Base-by-base conservation (phyloP, 2,329 filamentous ascomycete species). In the Byssothecium circinans region DNA sequence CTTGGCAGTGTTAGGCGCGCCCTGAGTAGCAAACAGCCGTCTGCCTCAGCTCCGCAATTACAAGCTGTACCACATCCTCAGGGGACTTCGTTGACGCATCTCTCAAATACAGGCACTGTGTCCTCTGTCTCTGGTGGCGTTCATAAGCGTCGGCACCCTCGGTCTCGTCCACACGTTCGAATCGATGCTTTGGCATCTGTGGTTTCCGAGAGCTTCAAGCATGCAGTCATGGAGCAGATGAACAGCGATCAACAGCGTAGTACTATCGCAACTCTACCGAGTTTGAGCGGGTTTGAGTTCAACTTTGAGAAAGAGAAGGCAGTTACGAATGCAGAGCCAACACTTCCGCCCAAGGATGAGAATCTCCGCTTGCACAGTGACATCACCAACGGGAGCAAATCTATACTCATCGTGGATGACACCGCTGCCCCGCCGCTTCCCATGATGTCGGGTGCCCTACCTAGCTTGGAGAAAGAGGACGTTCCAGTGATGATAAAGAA, bases 1-100 rank as follows among this genome's bases (percentile, higher is more conserved):
- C 80, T 99, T 41, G 88, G 91, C 6, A 92, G 88, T 53, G 88
- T 97, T 30, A 87, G 91, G 15, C 84, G 90, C 53, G 91, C 86
- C 5, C 71, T 96, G 40, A 89, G 89, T 65, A 89, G 79, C 12
- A 75, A 75, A 44, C 74, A 78, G 41, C 51, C 61, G 15, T 52
- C 55, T 27, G 49, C 50, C 25, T 54, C 59, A 20, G 58, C 55
- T 19, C 61, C 65, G 8, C 61, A 65, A 11, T 20, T 65, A 23
- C 48, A 50, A n/a, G 45, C 46, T 15, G 46, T 50, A 6, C 60
- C 64, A 11, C 57, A 61, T 18, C 53, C 56, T 25, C 58, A 64
- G 14, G 49, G 8, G 19, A 22, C 57, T 15, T 52, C 62, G 7
- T 59, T 60, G 3, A 48, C 57, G 20, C 62, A 64, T 39, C 60